phyloP scores from a whole-genome alignment of 148 eudicot species.

The Camellia granthamiana region DNA sequence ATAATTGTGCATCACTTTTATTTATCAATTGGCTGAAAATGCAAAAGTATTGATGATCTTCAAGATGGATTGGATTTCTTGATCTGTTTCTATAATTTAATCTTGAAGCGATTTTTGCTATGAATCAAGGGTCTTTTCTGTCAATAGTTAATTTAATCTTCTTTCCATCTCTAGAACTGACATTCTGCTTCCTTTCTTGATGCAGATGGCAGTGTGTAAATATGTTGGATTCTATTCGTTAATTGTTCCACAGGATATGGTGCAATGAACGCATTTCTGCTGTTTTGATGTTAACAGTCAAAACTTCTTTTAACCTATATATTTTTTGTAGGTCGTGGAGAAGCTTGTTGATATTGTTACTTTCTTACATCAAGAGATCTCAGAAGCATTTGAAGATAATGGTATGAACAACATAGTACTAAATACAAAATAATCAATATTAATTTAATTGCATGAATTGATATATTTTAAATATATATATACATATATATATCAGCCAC shows the following conservation, averaged over 20 bases:
- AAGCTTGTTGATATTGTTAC: slow-evolving; percentile 87
- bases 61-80: slow-evolving; percentile 2
- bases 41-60: not conserved
- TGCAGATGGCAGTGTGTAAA: not conserved
- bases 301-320: not conserved
- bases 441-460: not conserved
- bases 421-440: not conserved
- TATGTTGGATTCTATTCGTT: slow-evolving; percentile 10
- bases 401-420: slow-evolving; percentile 38
- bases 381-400: slow-evolving; percentile 60
- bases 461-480: not conserved
- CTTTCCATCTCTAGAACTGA: not conserved
- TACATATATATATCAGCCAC: not conserved
- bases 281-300: not conserved
- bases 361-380: slow-evolving; percentile 79
- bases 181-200: not conserved
- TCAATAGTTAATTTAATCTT: not conserved
- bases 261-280: not conserved
- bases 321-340: slow-evolving; percentile 68
- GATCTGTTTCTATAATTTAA: not conserved
- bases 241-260: not conserved
- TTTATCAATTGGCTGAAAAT: not conserved
- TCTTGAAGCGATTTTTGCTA: not conserved
- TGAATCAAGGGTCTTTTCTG: not conserved
- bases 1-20: not conserved